Evolutionary conservation across 2,329 filamentous ascomycete genomes (phyloP).

Genomic region (Fusarium nematophilum): DNA sequence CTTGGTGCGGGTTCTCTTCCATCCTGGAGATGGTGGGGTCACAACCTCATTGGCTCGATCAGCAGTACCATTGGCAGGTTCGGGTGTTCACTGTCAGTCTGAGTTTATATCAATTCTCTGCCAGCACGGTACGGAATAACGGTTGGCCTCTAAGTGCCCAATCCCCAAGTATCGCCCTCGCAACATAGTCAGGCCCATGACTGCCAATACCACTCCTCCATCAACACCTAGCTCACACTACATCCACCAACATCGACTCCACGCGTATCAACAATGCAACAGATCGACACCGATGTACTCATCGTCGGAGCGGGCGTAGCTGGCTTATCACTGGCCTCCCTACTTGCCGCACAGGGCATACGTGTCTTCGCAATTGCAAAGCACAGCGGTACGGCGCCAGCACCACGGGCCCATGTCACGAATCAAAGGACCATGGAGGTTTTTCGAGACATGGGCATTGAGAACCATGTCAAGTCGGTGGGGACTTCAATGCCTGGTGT

Average conservation of each 20-base stretch:
- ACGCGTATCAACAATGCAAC: constrained; percentile 1
- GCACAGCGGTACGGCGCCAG: constrained; percentile 20
- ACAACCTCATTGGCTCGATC: too few relatives aligned
- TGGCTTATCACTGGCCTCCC: constrained; percentile 13
- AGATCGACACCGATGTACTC: constrained; percentile 23
- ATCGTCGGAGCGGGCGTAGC: constrained; percentile 20
- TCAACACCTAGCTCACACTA: too few relatives aligned
- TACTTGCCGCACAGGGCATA: constrained; percentile 4
- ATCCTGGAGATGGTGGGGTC: too few relatives aligned
- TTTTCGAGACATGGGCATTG: constrained; percentile 24
- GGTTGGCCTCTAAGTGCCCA: too few relatives aligned
- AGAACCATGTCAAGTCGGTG: constrained; percentile 6
- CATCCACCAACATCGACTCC: not conserved
- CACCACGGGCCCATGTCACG: constrained; percentile 25
- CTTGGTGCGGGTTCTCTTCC: too few relatives aligned
- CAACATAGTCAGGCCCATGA: too few relatives aligned
- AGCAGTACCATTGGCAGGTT: too few relatives aligned
- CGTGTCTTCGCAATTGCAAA: constrained; percentile 20
- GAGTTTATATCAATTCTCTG: too few relatives aligned
- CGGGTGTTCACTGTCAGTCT: too few relatives aligned
- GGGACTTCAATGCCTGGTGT: constrained; percentile 9
- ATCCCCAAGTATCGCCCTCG: too few relatives aligned
- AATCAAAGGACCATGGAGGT: constrained; percentile 27
- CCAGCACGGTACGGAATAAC: too few relatives aligned
- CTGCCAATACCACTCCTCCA: too few relatives aligned